phyloP scores from a whole-genome alignment of 169 alveolate genomes.

The Plasmodium inui region DNA sequence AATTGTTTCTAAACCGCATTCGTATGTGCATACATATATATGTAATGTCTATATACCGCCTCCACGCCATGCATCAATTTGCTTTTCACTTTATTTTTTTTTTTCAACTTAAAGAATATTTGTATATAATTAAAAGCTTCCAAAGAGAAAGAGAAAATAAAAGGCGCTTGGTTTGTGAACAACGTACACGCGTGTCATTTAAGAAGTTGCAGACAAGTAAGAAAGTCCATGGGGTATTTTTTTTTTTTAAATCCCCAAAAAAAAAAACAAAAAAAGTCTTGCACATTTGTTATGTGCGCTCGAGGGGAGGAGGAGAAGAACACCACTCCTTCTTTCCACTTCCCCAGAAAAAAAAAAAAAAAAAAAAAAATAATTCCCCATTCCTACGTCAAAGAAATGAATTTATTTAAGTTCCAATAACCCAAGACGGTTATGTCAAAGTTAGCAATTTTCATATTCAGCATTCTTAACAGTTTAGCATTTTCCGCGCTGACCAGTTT shows the following conservation, averaged over 20 bases:
- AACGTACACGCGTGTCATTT: background rate
- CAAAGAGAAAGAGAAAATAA: background rate
- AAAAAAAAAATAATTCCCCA: background rate
- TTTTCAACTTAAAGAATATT: slow-evolving; percentile 3
- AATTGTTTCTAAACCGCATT: background rate
- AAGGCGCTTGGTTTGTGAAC: background rate
- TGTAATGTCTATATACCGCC: background rate
- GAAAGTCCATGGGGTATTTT: background rate
- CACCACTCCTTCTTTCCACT: background rate
- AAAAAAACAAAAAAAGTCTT: slow-evolving; percentile 3
- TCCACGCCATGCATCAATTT: background rate
- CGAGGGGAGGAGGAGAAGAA: background rate
- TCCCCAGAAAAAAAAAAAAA: background rate
- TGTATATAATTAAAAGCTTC: background rate
- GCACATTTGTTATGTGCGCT: background rate
- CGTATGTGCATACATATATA: background rate
- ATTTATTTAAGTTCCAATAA: slow-evolving; percentile 45
- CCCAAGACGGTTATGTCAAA: slow-evolving; percentile 74
- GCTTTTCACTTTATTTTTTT: background rate
- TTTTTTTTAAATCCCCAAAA: background rate
- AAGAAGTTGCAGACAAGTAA: background rate
- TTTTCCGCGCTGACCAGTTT: slow-evolving; percentile 49
- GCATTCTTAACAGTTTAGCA: slow-evolving; percentile 72
- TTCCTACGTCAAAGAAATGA: slow-evolving; percentile 40
- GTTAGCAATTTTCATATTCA: slow-evolving; percentile 70